Conservation (phyloP, 1,139 yeast species). For the Yamadazyma pseudoaaseri region DNA sequence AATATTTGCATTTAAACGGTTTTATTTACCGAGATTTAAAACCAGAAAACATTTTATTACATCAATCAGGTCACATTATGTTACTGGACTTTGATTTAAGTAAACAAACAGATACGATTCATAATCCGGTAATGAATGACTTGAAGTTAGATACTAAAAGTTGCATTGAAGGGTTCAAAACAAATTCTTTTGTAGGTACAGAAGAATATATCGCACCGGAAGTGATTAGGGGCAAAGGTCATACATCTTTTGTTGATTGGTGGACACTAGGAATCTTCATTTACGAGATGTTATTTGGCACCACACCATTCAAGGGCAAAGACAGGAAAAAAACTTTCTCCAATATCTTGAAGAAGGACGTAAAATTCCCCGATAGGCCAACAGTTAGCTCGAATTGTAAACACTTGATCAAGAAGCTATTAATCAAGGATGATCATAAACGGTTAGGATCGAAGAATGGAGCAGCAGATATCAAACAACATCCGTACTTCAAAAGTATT, state of each 20-base stretch:
- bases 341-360: slow-evolving; percentile 80
- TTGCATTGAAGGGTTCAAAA: slow-evolving; percentile 92
- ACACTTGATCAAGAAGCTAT: slow-evolving; percentile 71
- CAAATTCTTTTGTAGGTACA: slow-evolving; percentile 97
- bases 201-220: slow-evolving; percentile 99
- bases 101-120: slow-evolving; percentile 64
- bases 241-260: slow-evolving; percentile 98
- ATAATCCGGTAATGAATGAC: slow-evolving; percentile 27
- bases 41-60: slow-evolving; percentile 90
- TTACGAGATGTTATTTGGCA: slow-evolving; percentile 92
- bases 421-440: slow-evolving; percentile 85
- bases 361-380: slow-evolving; percentile 56
- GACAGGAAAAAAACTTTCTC: slow-evolving; percentile 88
- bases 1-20: slow-evolving; percentile 93
- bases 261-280: slow-evolving; percentile 95
- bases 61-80: slow-evolving; percentile 98
- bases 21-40: slow-evolving; percentile 92
- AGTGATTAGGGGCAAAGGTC: slow-evolving; percentile 95
- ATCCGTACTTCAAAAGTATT: slow-evolving; percentile 82
- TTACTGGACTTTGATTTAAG: slow-evolving; percentile 94
- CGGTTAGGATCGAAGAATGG: slow-evolving; percentile 90
- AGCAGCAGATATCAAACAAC: slow-evolving; percentile 89
- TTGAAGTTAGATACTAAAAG: slow-evolving; percentile 75
- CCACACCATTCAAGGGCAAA: slow-evolving; percentile 92
- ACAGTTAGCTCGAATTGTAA: slow-evolving; percentile 70